These are phyloP conservation scores for Fraxinus nigra DNA, from an alignment of 305 asterid genomes.

Conservation along the genomic window DNA sequence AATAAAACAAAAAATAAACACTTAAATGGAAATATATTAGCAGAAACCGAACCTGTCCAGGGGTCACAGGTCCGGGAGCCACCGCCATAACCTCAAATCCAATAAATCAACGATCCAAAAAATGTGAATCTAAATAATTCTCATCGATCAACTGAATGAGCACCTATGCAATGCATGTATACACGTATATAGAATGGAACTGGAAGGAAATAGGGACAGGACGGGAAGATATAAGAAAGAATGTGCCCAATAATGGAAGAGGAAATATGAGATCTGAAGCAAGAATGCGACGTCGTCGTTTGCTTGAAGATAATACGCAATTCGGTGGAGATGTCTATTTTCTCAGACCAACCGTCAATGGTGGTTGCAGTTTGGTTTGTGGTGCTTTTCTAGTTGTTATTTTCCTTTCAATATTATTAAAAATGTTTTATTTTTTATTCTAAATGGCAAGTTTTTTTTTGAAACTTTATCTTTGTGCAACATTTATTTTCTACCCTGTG, in stretches of 20 bases:
- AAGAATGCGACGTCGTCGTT: constrained; percentile 53
- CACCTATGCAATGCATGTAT: constrained; percentile 17
- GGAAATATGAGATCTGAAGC: constrained; percentile 64
- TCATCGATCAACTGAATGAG: constrained; percentile 35
- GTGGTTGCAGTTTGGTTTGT: constrained; percentile 30
- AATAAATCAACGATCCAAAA: constrained; percentile 32
- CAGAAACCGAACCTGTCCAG: constrained; percentile 66
- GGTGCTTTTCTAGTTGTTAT: background rate
- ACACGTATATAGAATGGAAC: constrained; percentile 3
- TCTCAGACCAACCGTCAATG: constrained; percentile 41
- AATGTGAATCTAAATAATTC: constrained; percentile 32
- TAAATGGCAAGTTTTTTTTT: background rate
- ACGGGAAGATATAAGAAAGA: constrained; percentile 21
- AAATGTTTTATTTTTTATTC: background rate
- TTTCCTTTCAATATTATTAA: background rate
- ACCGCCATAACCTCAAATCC: constrained; percentile 47
- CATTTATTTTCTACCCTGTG: background rate
- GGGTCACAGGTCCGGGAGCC: constrained; percentile 72
- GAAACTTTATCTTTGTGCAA: background rate
- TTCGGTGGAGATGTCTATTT: constrained; percentile 34
- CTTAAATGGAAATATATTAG: constrained; percentile 5
- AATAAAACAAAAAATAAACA: constrained; percentile 2
- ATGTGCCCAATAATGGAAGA: constrained; percentile 20
- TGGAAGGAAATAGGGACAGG: background rate
- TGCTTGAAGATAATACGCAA: constrained; percentile 45